Evolutionary conservation across 352 stramenopile genomes (phyloP), one percentile per base, ranked within the genome.

Genomic region (Globisporangium perplexum): DNA sequence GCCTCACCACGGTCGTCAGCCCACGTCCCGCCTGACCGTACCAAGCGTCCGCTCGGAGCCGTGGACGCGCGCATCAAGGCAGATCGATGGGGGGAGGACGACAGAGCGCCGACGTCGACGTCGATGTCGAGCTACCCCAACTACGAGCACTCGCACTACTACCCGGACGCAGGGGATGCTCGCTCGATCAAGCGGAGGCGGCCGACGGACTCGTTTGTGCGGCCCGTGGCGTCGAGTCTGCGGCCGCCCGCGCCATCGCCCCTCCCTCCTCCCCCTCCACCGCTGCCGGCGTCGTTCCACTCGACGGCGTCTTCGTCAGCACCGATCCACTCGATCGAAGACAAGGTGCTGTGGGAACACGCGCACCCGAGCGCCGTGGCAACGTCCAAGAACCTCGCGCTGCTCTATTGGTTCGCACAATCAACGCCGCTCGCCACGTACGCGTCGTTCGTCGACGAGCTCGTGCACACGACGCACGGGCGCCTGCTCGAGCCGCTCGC

Each of bases 321-420:
- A 4, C 12, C 36, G 2, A 55, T 45, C 11, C 56, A 48, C 22
- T 62, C 57, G 41, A 66, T 83, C 33, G 62, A 81, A 45, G 71
- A 85, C 47, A 70, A 68, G n/a, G 55, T 87, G 47, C 53, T 72
- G 10, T 85, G 76, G 77, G 74, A 82, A 20, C 66, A 84, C 58
- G 53, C 58, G 2, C 72, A 86, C 62, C 38, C 55, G 3, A 11
- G 47, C 8, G 50, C 62, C 1, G 69, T 86, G n/a, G 64, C 63
- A 2, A 60, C 72, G 11, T 79, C 74, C 6, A 86, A 84, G 62
- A 87, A 87, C 57, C 56, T 89, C 51, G 68, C 72, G n/a, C 57
- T 89, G 17, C 42, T 86, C 7, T 66, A 62, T 45, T 65, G 63
- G 22, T 86, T 89, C 22, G 23, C 72, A 10, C 46, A 68, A 36